Conservation (phyloP, 768 basidiomycete genomes). For the Suillus cothurnatus region DNA sequence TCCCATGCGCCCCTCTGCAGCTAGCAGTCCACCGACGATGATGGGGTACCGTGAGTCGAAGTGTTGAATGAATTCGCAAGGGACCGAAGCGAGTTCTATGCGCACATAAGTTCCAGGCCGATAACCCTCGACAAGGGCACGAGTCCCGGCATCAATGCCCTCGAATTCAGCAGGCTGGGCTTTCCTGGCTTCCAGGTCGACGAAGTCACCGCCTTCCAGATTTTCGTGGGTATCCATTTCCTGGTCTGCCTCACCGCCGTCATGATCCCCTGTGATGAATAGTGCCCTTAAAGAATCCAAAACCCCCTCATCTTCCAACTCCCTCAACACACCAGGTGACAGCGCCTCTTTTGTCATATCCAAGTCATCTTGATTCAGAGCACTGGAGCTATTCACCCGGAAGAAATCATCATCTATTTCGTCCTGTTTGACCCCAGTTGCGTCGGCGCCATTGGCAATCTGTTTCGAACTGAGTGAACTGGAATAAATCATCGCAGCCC, state of each 20-base stretch:
- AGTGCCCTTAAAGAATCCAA: constrained; percentile 84
- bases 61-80: constrained; percentile 89
- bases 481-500: constrained; percentile 86
- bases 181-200: constrained; percentile 40
- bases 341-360: constrained; percentile 72
- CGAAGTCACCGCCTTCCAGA: constrained; percentile 42
- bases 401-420: constrained; percentile 77
- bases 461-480: constrained; percentile 68
- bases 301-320: constrained; percentile 85
- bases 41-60: constrained; percentile 93
- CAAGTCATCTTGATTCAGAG: constrained; percentile 48
- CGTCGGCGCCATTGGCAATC: constrained; percentile 50
- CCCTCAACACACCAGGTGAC: constrained; percentile 52
- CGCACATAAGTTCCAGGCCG: constrained; percentile 92
- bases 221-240: constrained; percentile 44
- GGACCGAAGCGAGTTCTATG: constrained; percentile 81
- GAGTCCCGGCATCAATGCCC: constrained; percentile 71
- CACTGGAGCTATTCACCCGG: constrained; percentile 46
- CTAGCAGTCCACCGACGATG: constrained; percentile 87
- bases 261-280: constrained; percentile 81
- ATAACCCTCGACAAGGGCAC: constrained; percentile 87
- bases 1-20: constrained; percentile 90
- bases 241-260: constrained; percentile 37
- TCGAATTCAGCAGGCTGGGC: constrained; percentile 61
- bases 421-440: constrained; percentile 2